A percentile compares a stretch with the other conserved stretches of the same genome.
phyloP scores from a whole-genome alignment of 2,329 filamentous ascomycete species.

The Xylariaceae sp. region DNA sequence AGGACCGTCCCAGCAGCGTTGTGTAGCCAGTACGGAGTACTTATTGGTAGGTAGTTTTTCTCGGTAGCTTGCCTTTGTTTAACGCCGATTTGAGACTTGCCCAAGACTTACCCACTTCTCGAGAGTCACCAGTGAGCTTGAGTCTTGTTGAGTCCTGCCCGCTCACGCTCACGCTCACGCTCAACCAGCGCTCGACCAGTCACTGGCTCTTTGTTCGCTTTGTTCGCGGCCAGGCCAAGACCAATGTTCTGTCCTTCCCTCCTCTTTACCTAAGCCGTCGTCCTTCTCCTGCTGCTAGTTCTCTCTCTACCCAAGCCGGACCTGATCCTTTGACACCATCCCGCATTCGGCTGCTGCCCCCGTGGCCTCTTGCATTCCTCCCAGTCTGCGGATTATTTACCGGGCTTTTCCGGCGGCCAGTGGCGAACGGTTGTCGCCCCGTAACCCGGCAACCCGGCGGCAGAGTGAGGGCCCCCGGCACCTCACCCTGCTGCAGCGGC shows the following conservation, averaged over 20 bases:
- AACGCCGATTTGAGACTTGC: not conserved
- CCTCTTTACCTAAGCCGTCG: not conserved
- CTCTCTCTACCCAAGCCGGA: not conserved
- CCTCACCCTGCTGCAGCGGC: constrained; percentile 25
- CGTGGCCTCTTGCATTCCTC: not conserved
- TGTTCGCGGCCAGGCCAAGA: not conserved
- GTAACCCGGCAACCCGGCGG: constrained; percentile 7
- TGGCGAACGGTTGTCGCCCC: not conserved
- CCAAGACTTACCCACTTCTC: not conserved
- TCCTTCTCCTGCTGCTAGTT: too few species aligned
- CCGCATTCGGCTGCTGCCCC: not conserved
- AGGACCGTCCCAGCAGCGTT: not conserved
- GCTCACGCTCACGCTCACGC: too few species aligned
- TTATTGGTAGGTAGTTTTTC: too few species aligned
- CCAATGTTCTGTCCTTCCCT: not conserved
- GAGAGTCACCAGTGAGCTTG: too few species aligned
- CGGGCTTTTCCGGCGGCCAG: not conserved
- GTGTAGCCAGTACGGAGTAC: not conserved
- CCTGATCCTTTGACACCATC: not conserved
- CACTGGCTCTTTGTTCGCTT: not conserved
- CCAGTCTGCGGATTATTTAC: not conserved
- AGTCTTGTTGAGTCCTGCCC: too few species aligned
- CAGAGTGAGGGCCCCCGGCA: constrained; percentile 19
- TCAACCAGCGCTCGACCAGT: too few species aligned
- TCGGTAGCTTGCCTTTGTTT: not conserved